Evolutionary conservation across 2,329 filamentous ascomycete genomes (phyloP).

Genomic region (Beauveria scarabaeidicola): DNA sequence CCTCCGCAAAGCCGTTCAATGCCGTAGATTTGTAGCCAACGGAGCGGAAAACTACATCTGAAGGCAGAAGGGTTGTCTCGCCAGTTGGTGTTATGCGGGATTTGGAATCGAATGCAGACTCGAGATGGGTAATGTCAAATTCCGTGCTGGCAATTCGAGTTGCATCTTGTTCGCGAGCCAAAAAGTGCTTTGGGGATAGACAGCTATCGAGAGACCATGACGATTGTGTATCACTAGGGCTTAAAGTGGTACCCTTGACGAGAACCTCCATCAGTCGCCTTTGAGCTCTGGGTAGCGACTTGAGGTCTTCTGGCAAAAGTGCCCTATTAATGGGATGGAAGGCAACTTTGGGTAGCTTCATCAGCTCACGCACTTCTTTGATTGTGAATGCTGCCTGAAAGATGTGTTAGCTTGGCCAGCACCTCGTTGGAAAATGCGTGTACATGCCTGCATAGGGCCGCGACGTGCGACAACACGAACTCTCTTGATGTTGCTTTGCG

Average conservation of each 20-base stretch:
- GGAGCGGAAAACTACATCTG: slow-evolving; percentile 77
- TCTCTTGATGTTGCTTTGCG: slow-evolving; percentile 63
- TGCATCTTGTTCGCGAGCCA: slow-evolving; percentile 36
- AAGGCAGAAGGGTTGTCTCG: slow-evolving; percentile 45
- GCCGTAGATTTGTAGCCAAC: slow-evolving; percentile 85
- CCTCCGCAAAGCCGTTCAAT: slow-evolving; percentile 62
- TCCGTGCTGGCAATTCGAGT: slow-evolving; percentile 52
- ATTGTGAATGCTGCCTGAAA: slow-evolving; percentile 81
- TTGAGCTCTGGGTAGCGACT: slow-evolving; percentile 64
- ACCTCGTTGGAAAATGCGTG: neutral
- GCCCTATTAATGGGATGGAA: slow-evolving; percentile 61
- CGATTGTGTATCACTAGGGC: slow-evolving; percentile 42
- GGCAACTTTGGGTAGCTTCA: slow-evolving; percentile 62
- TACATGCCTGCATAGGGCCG: slow-evolving; percentile 71
- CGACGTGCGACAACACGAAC: slow-evolving; percentile 84
- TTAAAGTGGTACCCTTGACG: slow-evolving; percentile 58
- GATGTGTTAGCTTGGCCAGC: neutral
- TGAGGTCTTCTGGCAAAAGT: slow-evolving; percentile 59
- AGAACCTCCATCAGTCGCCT: slow-evolving; percentile 75
- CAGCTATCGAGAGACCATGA: slow-evolving; percentile 83
- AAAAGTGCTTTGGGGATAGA: slow-evolving; percentile 66
- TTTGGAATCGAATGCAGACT: slow-evolving; percentile 44
- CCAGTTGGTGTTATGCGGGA: slow-evolving; percentile 42
- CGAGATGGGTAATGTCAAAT: slow-evolving; percentile 56
- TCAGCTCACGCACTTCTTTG: slow-evolving; percentile 84